phyloP scores from a whole-genome alignment of 345 rosid genomes.

The Carallia brachiata region DNA sequence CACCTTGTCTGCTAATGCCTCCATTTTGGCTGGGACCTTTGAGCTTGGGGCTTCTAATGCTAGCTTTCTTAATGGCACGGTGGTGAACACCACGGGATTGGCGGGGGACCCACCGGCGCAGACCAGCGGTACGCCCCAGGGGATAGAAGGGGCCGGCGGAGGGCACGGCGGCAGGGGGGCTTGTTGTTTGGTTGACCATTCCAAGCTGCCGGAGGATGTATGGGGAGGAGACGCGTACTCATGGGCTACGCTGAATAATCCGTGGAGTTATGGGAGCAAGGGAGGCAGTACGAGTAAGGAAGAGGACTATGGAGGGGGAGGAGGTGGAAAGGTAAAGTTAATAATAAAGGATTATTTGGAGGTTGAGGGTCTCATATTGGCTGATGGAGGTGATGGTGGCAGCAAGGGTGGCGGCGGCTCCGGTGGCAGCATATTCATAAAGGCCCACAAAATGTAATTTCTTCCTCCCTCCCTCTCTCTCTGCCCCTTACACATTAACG shows the following conservation, averaged over 20 bases:
- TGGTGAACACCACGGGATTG: constrained; percentile 74
- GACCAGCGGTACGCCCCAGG: constrained; percentile 96
- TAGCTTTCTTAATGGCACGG: constrained; percentile 57
- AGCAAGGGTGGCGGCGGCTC: constrained; percentile 93
- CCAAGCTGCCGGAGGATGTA: constrained; percentile 82
- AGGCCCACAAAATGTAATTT: constrained; percentile 78
- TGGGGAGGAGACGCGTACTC: constrained; percentile 99
- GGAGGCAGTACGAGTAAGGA: constrained; percentile 89
- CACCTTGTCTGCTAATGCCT: constrained; percentile 58
- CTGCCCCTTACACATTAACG: background rate
- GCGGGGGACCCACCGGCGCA: constrained; percentile 86
- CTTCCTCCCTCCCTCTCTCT: constrained; percentile 16
- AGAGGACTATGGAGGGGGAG: constrained; percentile 84
- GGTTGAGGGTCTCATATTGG: constrained; percentile 70
- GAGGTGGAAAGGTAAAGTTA: constrained; percentile 79
- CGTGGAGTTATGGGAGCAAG: constrained; percentile 81
- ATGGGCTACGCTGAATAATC: constrained; percentile 75
- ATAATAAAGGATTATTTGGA: constrained; percentile 43
- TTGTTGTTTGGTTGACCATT: constrained; percentile 59
- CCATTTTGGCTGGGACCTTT: constrained; percentile 64
- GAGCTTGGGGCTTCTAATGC: constrained; percentile 71
- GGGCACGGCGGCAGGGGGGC: constrained; percentile 99
- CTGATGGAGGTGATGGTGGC: constrained; percentile 88
- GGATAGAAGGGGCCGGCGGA: constrained; percentile 87
- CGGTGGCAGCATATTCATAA: constrained; percentile 82